These are phyloP conservation scores for Trametes sanguinea DNA, from an alignment of 768 basidiomycete genomes.

Conservation along the genomic window DNA sequence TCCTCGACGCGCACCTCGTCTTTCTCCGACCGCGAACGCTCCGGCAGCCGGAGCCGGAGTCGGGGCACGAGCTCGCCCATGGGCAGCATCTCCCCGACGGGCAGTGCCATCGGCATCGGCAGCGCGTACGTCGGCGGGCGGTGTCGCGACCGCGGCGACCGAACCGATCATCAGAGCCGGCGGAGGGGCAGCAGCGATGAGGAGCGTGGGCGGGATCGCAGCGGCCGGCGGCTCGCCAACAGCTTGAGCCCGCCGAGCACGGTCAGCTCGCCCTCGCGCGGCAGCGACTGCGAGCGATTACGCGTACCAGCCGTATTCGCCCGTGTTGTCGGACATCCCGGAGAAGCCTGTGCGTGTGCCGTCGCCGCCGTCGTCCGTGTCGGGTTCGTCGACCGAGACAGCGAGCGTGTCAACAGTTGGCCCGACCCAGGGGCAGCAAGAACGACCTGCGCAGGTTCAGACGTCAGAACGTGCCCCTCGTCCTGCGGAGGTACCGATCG, in stretches of 20 bases:
- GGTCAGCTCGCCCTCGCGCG: slow-evolving; percentile 30
- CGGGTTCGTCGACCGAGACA: slow-evolving; percentile 32
- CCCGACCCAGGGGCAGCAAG: slow-evolving; percentile 8
- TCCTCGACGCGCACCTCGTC: slow-evolving; percentile 57
- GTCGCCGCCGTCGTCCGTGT: slow-evolving; percentile 29
- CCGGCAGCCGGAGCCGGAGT: slow-evolving; percentile 40
- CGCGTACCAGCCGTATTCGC: slow-evolving; percentile 23
- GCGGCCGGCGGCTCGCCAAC: slow-evolving; percentile 41
- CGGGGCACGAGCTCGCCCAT: slow-evolving; percentile 36
- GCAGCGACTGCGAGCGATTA: slow-evolving; percentile 17
- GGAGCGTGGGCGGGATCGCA: slow-evolving; percentile 46
- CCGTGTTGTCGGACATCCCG: slow-evolving; percentile 18
- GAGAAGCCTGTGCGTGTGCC: slow-evolving; percentile 18
- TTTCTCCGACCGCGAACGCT: slow-evolving; percentile 52
- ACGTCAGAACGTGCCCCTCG: not conserved
- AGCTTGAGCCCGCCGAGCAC: slow-evolving; percentile 42
- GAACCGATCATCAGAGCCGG: slow-evolving; percentile 15
- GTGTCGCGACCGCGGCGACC: slow-evolving; percentile 17
- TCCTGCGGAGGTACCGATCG: not conserved
- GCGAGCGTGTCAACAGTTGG: slow-evolving; percentile 30
- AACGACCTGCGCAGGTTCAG: not conserved
- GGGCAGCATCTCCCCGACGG: slow-evolving; percentile 39
- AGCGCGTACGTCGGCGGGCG: slow-evolving; percentile 16
- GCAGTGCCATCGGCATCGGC: slow-evolving; percentile 31
- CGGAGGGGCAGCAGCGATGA: slow-evolving; percentile 21